Percentiles rank a stretch among this genome's conserved stretches.
These are phyloP conservation scores for Botrytis elliptica DNA, from an alignment of 2,329 filamentous ascomycete genomes.

Conservation along the genomic window DNA sequence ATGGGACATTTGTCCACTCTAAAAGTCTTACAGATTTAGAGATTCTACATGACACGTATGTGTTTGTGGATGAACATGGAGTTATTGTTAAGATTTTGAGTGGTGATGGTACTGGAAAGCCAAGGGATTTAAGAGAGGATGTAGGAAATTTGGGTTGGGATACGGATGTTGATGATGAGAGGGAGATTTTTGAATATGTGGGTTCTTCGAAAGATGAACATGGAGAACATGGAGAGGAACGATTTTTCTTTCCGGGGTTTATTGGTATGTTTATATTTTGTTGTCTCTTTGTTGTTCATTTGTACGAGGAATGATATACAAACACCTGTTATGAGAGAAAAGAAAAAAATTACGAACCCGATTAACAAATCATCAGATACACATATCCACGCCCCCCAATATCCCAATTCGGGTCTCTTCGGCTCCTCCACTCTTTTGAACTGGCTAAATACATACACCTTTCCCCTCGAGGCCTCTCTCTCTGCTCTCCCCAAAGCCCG, in stretches of 20 bases:
- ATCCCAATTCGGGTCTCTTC: slow-evolving; percentile 91
- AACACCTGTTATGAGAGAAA: background rate
- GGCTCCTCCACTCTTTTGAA: slow-evolving; percentile 89
- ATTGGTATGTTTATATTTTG: slow-evolving; percentile 53
- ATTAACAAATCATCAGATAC: slow-evolving; percentile 61
- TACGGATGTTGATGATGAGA: slow-evolving; percentile 25
- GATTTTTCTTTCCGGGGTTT: slow-evolving; percentile 84
- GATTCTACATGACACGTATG: slow-evolving; percentile 46
- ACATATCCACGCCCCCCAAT: slow-evolving; percentile 92
- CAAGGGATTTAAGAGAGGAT: slow-evolving; percentile 30
- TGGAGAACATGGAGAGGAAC: slow-evolving; percentile 46
- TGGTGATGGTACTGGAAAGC: slow-evolving; percentile 34
- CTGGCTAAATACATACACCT: slow-evolving; percentile 94
- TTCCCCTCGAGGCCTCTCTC: slow-evolving; percentile 83
- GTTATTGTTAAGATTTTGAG: slow-evolving; percentile 45
- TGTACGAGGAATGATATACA: background rate
- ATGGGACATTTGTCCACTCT: slow-evolving; percentile 62
- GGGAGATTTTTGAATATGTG: slow-evolving; percentile 13
- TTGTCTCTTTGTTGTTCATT: background rate
- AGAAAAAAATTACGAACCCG: background rate
- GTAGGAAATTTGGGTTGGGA: slow-evolving; percentile 41
- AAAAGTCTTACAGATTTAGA: slow-evolving; percentile 49
- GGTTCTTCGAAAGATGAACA: slow-evolving; percentile 28
- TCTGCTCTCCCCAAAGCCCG: slow-evolving; percentile 60
- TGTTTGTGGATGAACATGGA: slow-evolving; percentile 52